These are phyloP conservation scores for Baorangia bicolor DNA, from an alignment of 768 basidiomycete species.

Conservation along the genomic window DNA sequence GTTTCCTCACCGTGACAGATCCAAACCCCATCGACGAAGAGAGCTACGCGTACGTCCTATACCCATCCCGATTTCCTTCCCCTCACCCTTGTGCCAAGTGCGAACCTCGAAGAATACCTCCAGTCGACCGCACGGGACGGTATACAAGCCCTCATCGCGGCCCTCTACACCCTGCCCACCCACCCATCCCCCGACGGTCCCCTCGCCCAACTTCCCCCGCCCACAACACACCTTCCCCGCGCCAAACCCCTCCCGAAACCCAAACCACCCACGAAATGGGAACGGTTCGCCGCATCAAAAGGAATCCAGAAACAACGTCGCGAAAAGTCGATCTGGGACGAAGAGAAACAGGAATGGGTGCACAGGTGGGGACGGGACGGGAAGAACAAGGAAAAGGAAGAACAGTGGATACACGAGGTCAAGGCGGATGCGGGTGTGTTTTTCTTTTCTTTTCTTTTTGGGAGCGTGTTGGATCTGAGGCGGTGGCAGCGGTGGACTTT, in stretches of 20 bases:
- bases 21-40: conserved; percentile 83
- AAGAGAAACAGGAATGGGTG: conserved; percentile 92
- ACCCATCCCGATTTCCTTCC: background rate
- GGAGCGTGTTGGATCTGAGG: background rate
- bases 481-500: conserved; percentile 61
- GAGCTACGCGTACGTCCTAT: conserved; percentile 68
- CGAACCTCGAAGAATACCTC: conserved; percentile 79
- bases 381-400: conserved; percentile 84
- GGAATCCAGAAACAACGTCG: conserved; percentile 81
- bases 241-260: conserved; percentile 92
- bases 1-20: conserved; percentile 84
- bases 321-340: conserved; percentile 89
- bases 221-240: conserved; percentile 77
- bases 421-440: conserved; percentile 78
- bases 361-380: conserved; percentile 86
- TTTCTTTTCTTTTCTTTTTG: background rate
- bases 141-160: conserved; percentile 74
- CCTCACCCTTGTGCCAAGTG: conserved; percentile 38
- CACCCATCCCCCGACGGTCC: conserved; percentile 76
- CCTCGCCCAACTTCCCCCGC: conserved; percentile 75
- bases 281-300: conserved; percentile 90
- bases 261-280: conserved; percentile 95
- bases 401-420: conserved; percentile 91
- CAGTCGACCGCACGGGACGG: conserved; percentile 77
- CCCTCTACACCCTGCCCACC: conserved; percentile 83